Evolutionary conservation across 371 early-diverging fungal species (phyloP), one percentile per base, ranked within the genome.

Genomic region (Capillidium heterosporum): DNA sequence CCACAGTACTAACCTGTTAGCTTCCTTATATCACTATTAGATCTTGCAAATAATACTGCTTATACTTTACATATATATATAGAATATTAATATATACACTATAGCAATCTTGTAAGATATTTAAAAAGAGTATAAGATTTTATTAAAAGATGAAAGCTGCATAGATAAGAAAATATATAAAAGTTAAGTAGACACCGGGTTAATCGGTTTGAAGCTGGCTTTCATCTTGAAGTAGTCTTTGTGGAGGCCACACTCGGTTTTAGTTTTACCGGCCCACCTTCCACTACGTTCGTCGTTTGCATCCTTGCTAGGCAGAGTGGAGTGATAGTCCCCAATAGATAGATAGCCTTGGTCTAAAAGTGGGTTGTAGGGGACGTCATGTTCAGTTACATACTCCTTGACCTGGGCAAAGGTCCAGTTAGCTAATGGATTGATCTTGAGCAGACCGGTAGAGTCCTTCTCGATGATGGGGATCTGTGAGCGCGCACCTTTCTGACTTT

Each of bases 211-310:
- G 35, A 35, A 35, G 35, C 13, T 35, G 13, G 35, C 78, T 29
- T 84, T 74, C 87, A 89, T 86, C 72, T 85, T 80, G 71, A 91
- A 87, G 65, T 91, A 93, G 61, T 93, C 91, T 67, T 91, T 89
- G 67, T 93, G 94, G 47, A 93, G 68, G 3, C 94, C 94, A 60
- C 94, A 93, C 68, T 93, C 94, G 0, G 85, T 80, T 75, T 93
- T 91, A 59, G 80, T 75, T 58, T 81, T 71, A n/a, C 87, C 89
- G 56, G 73, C 69, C 91, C 91, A 94, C 41, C 94, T 78, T 8
- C 94, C 94, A n/a, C 78, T 81, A 4, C 94, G 79, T 67, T 94
- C 94, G 51, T 79, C 80, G 44, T 76, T 80, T 5, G 74, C 74
- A 24, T 76, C 70, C 42, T 67, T 71, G 10, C 72, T 67, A 26